Percentiles rank a stretch among this genome's conserved stretches.
These are phyloP conservation scores for Casuarina cunninghamiana DNA, from an alignment of 306 rosid genomes.

Conservation along the genomic window DNA sequence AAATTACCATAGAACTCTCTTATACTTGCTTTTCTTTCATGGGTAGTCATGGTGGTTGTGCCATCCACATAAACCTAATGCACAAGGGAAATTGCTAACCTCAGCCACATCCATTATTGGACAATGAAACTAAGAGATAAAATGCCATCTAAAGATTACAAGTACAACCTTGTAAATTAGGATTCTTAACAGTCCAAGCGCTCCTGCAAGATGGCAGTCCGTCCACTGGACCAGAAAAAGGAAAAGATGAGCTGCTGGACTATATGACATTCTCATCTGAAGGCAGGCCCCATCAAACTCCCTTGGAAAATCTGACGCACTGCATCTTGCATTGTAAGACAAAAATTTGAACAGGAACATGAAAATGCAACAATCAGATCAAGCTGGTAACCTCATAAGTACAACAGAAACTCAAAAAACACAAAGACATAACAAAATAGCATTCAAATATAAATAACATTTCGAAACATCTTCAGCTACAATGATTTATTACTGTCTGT, in stretches of 20 bases:
- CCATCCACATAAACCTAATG: conserved; percentile 94
- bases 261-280: conserved; percentile 99
- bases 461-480: background rate
- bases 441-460: background rate
- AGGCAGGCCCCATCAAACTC: conserved; percentile 96
- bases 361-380: background rate
- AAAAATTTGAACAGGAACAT: background rate
- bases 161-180: conserved; percentile 78
- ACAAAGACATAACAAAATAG: background rate
- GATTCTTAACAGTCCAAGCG: conserved; percentile 86
- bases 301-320: conserved; percentile 86
- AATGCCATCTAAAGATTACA: conserved; percentile 1
- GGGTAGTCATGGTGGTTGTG: conserved; percentile 92
- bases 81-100: conserved; percentile 21
- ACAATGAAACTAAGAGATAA: conserved; percentile 21
- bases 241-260: conserved; percentile 93
- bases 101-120: conserved; percentile 24
- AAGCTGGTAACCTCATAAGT: background rate
- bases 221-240: conserved; percentile 96
- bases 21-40: conserved; percentile 91
- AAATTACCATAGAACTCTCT: conserved; percentile 90
- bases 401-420: background rate
- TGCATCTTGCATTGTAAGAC: conserved; percentile 35
- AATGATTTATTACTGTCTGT: too few species aligned
- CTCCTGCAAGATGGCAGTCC: conserved; percentile 91